Evolutionary conservation across 345 rosid species (phyloP).

Genomic region (Diplotaxis tenuifolia): DNA sequence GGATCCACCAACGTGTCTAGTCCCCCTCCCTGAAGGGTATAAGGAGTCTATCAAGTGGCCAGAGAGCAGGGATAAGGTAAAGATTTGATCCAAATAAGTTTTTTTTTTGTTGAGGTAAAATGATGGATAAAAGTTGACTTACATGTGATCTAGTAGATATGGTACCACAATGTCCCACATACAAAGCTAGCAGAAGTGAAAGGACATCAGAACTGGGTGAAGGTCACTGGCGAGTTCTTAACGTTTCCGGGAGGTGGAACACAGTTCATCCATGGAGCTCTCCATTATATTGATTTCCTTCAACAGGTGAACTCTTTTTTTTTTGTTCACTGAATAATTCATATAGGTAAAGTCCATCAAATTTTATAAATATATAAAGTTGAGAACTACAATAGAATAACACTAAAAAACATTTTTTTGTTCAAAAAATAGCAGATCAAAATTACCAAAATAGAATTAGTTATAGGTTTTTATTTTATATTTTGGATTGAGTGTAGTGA

Average conservation of each 20-base stretch:
- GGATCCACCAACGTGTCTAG: constrained; percentile 71
- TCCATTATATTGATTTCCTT: constrained; percentile 75
- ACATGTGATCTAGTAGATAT: constrained; percentile 54
- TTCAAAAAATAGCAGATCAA: not conserved
- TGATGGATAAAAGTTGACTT: constrained; percentile 11
- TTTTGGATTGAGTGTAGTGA: not conserved
- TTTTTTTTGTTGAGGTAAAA: constrained; percentile 1
- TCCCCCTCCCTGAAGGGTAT: constrained; percentile 67
- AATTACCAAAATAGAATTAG: not conserved
- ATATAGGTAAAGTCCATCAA: too few relatives aligned
- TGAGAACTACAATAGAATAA: not conserved
- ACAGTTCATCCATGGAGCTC: constrained; percentile 94
- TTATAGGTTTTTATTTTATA: not conserved
- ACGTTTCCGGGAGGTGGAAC: constrained; percentile 98
- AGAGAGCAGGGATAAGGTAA: constrained; percentile 79
- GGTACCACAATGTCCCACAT: constrained; percentile 94
- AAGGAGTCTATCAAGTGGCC: constrained; percentile 76
- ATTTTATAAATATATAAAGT: not conserved
- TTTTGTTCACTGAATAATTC: too few relatives aligned
- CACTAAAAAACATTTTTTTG: not conserved
- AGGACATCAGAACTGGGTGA: constrained; percentile 99
- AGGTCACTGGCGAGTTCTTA: constrained; percentile 84
- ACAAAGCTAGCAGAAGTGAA: constrained; percentile 70
- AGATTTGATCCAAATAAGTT: not conserved
- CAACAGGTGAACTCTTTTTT: constrained; percentile 57